Base-by-base conservation (phyloP, 2,329 filamentous ascomycete species). In the Cryphonectria japonica region DNA sequence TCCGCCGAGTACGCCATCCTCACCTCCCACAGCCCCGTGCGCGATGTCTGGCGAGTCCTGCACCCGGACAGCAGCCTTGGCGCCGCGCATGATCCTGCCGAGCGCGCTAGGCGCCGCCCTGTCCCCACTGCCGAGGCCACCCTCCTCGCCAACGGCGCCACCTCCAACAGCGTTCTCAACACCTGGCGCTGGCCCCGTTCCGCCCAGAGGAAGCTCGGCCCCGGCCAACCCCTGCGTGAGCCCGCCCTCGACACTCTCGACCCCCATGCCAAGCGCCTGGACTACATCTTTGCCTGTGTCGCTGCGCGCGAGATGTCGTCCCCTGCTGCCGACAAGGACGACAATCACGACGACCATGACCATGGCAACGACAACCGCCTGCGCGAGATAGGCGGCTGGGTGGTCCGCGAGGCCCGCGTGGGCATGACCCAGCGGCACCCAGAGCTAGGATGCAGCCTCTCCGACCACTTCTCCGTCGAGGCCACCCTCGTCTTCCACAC, bases 401-500 rank as follows among this genome's bases (percentile, higher is more conserved):
- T 88, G 16, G 89, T 98, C 71, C 86, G 89, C 71, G 85, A 87
- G 9, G 91, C 88, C 3, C 87, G 89, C 66, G 92, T 99, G 1
- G 91, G 92, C 72, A 94, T 98, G 89, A 91, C 89, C 29, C 88
- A 92, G 78, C 90, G 93, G 13, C 95, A 98, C 80, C 93, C 94
- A 0, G 88, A 88, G 1, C 85, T 98, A 1, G 87, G 89, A 73
- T 97, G 94, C 82, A 97, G 94, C 1, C 85, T 98, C 37, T 98
- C 94, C 76, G 95, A 99, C 78, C 96, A 98, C 80, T 98, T 98
- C 80, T 94, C 93, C 32, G 92, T 98, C 68, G 92, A 95, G 79
- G 91, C 93, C 7, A 94, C 93, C 0, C 85, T 98, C 13, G 81
- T 83, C 5, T 85, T 87, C 16, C 83, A 86, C 74, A 71, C 66